phyloP scores from a whole-genome alignment of 305 asterid genomes.

The Striga hermonthica region DNA sequence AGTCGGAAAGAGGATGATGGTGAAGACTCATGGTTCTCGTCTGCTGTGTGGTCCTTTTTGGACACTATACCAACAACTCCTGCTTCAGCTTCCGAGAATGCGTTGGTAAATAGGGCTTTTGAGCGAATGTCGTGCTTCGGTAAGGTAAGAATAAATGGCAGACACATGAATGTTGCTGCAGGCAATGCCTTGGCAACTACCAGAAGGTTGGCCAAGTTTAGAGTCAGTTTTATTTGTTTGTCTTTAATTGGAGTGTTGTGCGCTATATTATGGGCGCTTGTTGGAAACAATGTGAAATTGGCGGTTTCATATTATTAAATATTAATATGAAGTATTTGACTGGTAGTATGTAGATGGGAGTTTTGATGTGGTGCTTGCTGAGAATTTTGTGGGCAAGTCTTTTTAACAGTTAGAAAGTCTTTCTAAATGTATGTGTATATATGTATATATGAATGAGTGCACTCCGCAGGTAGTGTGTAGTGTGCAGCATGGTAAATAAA shows the following conservation, averaged over 20 bases:
- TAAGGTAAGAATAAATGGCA: constrained; percentile 48
- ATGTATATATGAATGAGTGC: too few species aligned
- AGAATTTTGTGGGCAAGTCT: too few species aligned
- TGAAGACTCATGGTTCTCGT: constrained; percentile 67
- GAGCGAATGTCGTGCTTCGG: constrained; percentile 72
- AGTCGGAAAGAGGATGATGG: constrained; percentile 39
- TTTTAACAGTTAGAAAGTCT: too few species aligned
- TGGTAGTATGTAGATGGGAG: not conserved
- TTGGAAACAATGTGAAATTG: constrained; percentile 39
- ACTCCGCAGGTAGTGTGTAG: too few species aligned
- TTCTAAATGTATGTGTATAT: too few species aligned
- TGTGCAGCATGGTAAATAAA: too few species aligned
- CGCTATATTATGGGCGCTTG: constrained; percentile 66
- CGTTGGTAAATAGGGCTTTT: constrained; percentile 57
- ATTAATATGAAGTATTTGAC: not conserved
- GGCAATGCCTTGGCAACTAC: constrained; percentile 42
- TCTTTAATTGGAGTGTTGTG: constrained; percentile 66
- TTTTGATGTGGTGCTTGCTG: not conserved
- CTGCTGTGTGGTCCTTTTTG: constrained; percentile 79
- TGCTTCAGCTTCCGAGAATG: constrained; percentile 88
- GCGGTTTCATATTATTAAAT: not conserved
- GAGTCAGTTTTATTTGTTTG: constrained; percentile 46
- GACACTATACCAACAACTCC: constrained; percentile 94
- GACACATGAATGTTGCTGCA: constrained; percentile 45
- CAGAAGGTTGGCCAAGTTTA: constrained; percentile 44